Evolutionary conservation across 2,329 filamentous ascomycete genomes (phyloP).

Genomic region (Phialophora chinensis): DNA sequence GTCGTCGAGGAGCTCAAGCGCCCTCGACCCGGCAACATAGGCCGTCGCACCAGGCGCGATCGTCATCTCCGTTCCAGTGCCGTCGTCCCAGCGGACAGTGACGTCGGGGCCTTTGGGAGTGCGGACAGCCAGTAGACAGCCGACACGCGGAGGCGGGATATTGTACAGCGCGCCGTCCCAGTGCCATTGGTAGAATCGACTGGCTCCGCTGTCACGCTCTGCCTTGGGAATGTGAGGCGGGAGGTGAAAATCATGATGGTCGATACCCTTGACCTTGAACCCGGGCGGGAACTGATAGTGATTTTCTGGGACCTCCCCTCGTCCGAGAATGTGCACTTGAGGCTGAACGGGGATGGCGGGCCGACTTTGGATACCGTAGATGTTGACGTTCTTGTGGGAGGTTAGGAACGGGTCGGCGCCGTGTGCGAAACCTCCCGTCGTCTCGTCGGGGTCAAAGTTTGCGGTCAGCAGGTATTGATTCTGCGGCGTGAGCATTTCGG

Average conservation of each 20-base stretch:
- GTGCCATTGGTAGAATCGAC: constrained; percentile 49
- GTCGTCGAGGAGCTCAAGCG: constrained; percentile 41
- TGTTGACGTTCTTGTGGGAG: constrained; percentile 45
- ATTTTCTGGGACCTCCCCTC: constrained; percentile 44
- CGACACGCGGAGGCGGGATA: constrained; percentile 47
- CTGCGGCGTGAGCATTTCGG: constrained; percentile 45
- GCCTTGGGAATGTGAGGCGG: constrained; percentile 47
- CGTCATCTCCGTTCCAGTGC: constrained; percentile 44
- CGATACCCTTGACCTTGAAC: constrained; percentile 49
- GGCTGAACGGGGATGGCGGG: constrained; percentile 47
- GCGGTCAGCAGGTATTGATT: constrained; percentile 47
- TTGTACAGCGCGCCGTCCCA: constrained; percentile 47
- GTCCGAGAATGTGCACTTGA: constrained; percentile 49
- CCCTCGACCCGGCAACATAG: constrained; percentile 43
- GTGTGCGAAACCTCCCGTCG: constrained; percentile 48
- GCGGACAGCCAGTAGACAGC: constrained; percentile 46
- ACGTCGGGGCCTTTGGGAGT: constrained; percentile 45
- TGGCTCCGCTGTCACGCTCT: constrained; percentile 45
- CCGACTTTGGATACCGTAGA: constrained; percentile 45
- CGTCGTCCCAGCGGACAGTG: constrained; percentile 46
- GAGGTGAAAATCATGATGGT: constrained; percentile 48
- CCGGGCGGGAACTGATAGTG: constrained; percentile 48
- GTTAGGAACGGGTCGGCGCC: constrained; percentile 46
- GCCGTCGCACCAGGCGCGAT: constrained; percentile 46
- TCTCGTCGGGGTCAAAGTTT: constrained; percentile 46